Evolutionary conservation across 2,329 filamentous ascomycete genomes (phyloP), one percentile per base, ranked within the genome.

Genomic region (Talaromyces amestolkiae): DNA sequence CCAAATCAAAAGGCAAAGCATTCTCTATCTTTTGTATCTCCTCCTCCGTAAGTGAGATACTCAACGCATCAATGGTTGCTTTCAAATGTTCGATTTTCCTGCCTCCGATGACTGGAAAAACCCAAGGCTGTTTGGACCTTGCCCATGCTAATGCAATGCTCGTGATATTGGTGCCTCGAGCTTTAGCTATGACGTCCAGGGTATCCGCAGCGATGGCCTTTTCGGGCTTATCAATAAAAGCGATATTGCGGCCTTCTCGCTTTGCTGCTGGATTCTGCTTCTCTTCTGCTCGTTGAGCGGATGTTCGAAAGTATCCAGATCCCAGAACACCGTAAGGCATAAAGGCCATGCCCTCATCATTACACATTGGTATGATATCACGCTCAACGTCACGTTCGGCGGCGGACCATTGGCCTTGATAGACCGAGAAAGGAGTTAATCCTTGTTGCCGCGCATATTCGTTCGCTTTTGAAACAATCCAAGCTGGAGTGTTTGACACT

Each of bases 401-500:
- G 19, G 84, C 81, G 24, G 79, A 85, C 87, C 88, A 91, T 11
- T 78, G 79, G 10, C 89, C 89, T 75, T 90, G 88, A 72, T 91
- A 91, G 19, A 91, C 84, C 24, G 80, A 83, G 77, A 93, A 93
- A 43, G 84, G 88, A 0, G 86, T 85, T n/a, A 92, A 80, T 3
- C 88, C 89, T 66, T 92, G 85, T 67, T 86, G 83, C 24, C 88
- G 84, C 4, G 91, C 91, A 72, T 92, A 76, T 76, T 81, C 71
- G 65, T 84, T 84, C 0, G 80, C 80, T 62, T 81, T 81, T 59
- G 73, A 73, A 2, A 83, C 81, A 1, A 83, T 70, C 89, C 89
- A 92, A 5, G 89, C 89, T 0, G 89, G 89, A 0, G 87, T 87
- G 70, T 92, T 88, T 33, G 83, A 87, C 71, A 90, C 82, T 2